Conservation (phyloP, 2,329 filamentous ascomycete species). For the Pestalotiopsis sp. region DNA sequence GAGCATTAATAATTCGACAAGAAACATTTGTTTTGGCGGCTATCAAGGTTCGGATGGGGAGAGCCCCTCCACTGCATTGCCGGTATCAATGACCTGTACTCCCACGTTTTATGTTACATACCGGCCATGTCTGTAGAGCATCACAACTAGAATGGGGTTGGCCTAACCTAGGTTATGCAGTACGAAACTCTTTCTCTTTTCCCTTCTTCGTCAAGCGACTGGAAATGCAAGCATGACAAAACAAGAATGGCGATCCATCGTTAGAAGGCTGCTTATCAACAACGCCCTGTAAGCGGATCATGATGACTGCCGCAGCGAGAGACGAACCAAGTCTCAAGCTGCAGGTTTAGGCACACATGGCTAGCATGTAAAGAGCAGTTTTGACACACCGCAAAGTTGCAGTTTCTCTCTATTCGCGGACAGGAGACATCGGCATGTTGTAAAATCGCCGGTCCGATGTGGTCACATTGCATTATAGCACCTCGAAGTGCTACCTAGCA, state of each 20-base stretch:
- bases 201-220: neutral
- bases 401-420: neutral
- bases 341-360: neutral
- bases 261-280: neutral
- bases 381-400: neutral
- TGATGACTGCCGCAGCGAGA: neutral
- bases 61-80: too few relatives aligned
- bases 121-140: neutral
- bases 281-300: neutral
- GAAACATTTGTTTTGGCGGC: neutral
- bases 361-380: neutral
- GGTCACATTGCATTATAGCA: neutral
- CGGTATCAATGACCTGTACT: too few relatives aligned
- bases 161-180: neutral
- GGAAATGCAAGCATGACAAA: neutral
- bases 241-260: neutral
- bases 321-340: neutral
- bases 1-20: neutral
- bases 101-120: neutral
- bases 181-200: neutral
- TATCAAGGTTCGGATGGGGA: neutral
- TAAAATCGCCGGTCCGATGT: neutral
- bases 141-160: neutral
- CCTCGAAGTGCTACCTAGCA: neutral
- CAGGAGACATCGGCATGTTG: neutral